Conservation (phyloP, 495 filamentous ascomycete genomes). For the Penicillium coffeae region DNA sequence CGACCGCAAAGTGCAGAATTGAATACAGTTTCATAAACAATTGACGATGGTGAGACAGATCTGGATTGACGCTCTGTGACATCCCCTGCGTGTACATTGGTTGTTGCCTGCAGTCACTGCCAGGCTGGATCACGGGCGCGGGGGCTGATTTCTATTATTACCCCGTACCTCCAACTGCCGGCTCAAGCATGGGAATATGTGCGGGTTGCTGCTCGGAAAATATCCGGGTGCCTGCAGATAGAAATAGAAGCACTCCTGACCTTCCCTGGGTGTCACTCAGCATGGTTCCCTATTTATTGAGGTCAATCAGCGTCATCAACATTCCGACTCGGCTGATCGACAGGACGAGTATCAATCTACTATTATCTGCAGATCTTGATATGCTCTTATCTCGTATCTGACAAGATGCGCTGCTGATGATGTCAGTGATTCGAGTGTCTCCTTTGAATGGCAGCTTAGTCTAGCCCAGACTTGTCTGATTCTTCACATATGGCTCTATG, state of each 20-base stretch:
- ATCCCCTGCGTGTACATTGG: slow-evolving; percentile 14
- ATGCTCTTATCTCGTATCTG: no score
- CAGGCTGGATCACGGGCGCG: neutral
- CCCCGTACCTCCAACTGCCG: neutral
- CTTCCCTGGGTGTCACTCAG: no score
- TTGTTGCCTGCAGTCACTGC: slow-evolving; percentile 18
- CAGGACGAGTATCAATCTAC: neutral
- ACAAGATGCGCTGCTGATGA: no score
- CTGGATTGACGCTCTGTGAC: slow-evolving; percentile 1
- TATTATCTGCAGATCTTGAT: neutral
- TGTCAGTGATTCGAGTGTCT: no score
- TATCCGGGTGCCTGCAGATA: neutral
- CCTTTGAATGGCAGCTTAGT: no score
- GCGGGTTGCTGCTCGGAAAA: neutral
- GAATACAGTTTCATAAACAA: neutral
- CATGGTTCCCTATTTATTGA: no score
- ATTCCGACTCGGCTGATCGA: neutral
- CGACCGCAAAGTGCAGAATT: slow-evolving; percentile 1
- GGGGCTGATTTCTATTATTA: slow-evolving; percentile 5
- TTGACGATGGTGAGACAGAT: slow-evolving; percentile 14
- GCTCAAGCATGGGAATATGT: neutral
- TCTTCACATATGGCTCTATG: no score
- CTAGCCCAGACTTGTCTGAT: no score
- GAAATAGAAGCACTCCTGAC: neutral
- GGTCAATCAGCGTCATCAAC: no score